Conservation (phyloP, 345 rosid species). For the Raphanus sativus region DNA sequence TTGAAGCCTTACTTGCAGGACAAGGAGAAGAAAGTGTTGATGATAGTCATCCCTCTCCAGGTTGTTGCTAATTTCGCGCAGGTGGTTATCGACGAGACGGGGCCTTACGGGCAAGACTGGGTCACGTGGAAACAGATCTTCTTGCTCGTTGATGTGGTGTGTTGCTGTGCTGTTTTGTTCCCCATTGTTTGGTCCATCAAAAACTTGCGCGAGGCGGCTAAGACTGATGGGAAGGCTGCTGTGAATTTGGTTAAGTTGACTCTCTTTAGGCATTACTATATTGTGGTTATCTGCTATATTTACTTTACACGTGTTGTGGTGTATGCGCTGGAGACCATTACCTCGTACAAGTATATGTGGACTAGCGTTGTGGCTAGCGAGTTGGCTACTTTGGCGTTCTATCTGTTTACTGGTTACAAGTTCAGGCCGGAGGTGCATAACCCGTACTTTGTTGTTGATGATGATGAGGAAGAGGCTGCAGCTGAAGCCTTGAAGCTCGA, state of each 20-base stretch:
- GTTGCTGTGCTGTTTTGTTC: constrained; percentile 91
- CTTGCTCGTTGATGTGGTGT: constrained; percentile 85
- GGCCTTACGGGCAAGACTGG: constrained; percentile 82
- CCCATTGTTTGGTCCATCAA: constrained; percentile 99
- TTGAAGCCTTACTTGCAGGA: constrained; percentile 95
- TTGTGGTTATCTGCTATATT: constrained; percentile 91
- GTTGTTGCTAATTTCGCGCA: constrained; percentile 92
- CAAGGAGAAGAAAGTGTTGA: constrained; percentile 94
- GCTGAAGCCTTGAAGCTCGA: constrained; percentile 92
- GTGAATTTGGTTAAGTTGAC: constrained; percentile 91
- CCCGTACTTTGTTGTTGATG: constrained; percentile 90
- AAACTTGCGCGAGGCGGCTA: constrained; percentile 90
- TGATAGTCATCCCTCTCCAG: constrained; percentile 94
- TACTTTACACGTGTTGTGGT: constrained; percentile 95
- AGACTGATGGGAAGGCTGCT: constrained; percentile 92
- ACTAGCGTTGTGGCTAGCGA: constrained; percentile 88
- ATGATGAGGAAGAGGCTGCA: constrained; percentile 98
- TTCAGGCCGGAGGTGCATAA: constrained; percentile 93
- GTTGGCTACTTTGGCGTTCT: constrained; percentile 84
- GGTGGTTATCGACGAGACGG: constrained; percentile 84
- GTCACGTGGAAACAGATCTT: constrained; percentile 87
- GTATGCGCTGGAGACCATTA: constrained; percentile 81
- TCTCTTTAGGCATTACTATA: constrained; percentile 89
- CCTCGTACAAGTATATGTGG: constrained; percentile 81
- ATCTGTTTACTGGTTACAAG: constrained; percentile 81